These are phyloP conservation scores for Saccharomyces cerevisiae DNA, from an alignment of 805 yeast species.

Conservation along the genomic window DNA sequence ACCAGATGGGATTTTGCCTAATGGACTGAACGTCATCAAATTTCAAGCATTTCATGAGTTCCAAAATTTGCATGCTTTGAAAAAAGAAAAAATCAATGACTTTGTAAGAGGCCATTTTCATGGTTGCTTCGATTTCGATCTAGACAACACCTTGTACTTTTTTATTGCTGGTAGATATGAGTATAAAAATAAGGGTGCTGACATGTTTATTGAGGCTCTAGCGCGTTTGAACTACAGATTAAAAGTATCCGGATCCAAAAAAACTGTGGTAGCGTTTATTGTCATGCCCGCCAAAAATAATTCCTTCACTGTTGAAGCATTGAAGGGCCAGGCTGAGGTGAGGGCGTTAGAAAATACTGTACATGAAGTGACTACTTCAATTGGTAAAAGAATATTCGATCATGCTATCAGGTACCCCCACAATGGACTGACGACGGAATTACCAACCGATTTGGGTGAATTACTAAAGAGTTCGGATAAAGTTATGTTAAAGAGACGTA, in stretches of 20 bases:
- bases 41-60: conserved; percentile 97
- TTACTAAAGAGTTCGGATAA: conserved; percentile 80
- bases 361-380: conserved; percentile 73
- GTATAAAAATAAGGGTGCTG: conserved; percentile 94
- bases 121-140: conserved; percentile 90
- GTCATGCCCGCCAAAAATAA: conserved; percentile 96
- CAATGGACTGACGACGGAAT: conserved; percentile 46
- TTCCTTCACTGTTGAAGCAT: conserved; percentile 91
- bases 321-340: conserved; percentile 93
- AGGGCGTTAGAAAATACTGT: conserved; percentile 85
- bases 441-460: conserved; percentile 72
- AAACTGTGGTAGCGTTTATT: conserved; percentile 92
- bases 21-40: conserved; percentile 90
- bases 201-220: conserved; percentile 83
- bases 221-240: conserved; percentile 86
- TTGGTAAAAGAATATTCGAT: conserved; percentile 82
- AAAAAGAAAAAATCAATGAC: conserved; percentile 87
- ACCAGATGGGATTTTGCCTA: conserved; percentile 97
- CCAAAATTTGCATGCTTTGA: conserved; percentile 88
- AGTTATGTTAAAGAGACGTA: conserved; percentile 83
- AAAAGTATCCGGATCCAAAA: conserved; percentile 72
- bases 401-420: conserved; percentile 69
- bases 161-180: conserved; percentile 97
- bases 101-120: conserved; percentile 95
- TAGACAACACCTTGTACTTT: conserved; percentile 88